Base-by-base conservation (phyloP, 2,329 filamentous ascomycete genomes). In the Nannizziopsis barbatae region DNA sequence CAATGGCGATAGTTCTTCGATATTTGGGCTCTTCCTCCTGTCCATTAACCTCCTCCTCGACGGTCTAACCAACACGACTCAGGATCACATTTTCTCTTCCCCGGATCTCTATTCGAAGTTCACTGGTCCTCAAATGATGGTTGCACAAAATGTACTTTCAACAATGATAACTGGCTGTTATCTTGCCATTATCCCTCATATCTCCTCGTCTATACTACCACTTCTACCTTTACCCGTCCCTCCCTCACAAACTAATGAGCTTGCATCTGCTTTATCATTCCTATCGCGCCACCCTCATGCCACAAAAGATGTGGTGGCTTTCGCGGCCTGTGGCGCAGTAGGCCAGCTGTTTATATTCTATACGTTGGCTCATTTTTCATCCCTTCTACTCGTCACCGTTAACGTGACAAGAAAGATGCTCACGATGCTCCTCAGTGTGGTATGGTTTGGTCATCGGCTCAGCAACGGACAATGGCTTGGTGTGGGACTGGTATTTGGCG, bases 401-500 rank as follows among this genome's bases (percentile, higher is more conserved):
- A 98, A 88, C 1, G 92, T 98, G 40, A 98, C 92, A 40, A 78
- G 92, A 62, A 98, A 98, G 73, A 98, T 98, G 92, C 78, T 96
- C 65, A 96, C 90, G 56, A 98, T 98, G 92, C 86, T 96, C 51
- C 75, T 96, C 45, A 95, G 87, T 47, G 92, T 98, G 22, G 73
- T 96, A 52, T 88, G 87, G 70, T 98, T 96, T 64, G 92, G 92
- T 22, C 92, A 98, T 66, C 79, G 77, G 54, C 75, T 98, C 42
- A 84, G 79, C 22, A 70, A 73, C n/a, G 93, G 90, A 76, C 92
- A 98, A 70, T 95, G 89, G 86, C 71, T 93, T 5, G 92, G 92
- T 54, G 89, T 98, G 30, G 83, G 78, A 0, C 73, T 98, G 50
- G 92, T 98, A 7, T 98, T 98, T 71, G 88, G 89, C 20, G 92